A percentile compares a stretch with the other conserved stretches of the same genome.
Conservation (phyloP, 768 basidiomycete genomes). For the Royoungia palumana region DNA sequence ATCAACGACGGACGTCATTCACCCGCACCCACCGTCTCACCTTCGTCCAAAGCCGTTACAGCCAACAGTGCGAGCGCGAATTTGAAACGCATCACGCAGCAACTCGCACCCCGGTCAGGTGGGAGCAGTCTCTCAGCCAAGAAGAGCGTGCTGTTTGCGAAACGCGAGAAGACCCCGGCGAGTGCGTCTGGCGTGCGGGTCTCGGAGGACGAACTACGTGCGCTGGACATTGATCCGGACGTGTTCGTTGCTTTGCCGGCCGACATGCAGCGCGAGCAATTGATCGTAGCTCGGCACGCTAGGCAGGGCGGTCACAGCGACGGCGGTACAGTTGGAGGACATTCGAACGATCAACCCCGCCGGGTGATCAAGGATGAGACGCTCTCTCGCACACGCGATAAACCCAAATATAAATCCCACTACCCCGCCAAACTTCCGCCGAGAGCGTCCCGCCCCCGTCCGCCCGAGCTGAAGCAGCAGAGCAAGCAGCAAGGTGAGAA, state of each 20-base stretch:
- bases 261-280: conserved; percentile 69
- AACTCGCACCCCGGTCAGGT: conserved; percentile 54
- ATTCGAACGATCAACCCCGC: conserved; percentile 44
- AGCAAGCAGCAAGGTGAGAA: conserved; percentile 51
- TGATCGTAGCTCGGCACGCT: conserved; percentile 55
- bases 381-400: conserved; percentile 25
- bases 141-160: conserved; percentile 38
- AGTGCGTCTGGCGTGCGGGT: conserved; percentile 40
- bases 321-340: no score
- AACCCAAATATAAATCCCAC: conserved; percentile 13
- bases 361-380: conserved; percentile 44
- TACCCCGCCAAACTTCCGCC: conserved; percentile 52
- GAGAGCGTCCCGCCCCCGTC: conserved; percentile 47
- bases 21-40: not conserved
- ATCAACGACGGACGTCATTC: conserved; percentile 11
- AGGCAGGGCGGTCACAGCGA: conserved; percentile 31
- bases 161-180: conserved; percentile 26
- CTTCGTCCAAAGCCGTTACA: conserved; percentile 8
- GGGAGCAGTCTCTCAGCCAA: conserved; percentile 37
- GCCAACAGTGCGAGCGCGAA: conserved; percentile 46
- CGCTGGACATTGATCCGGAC: conserved; percentile 69
- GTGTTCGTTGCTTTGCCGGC: conserved; percentile 65
- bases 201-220: conserved; percentile 53
- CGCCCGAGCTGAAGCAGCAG: conserved; percentile 55
- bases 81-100: conserved; percentile 57